Evolutionary conservation across 805 yeast genomes (phyloP).

Genomic region (Candida gorgasii): DNA sequence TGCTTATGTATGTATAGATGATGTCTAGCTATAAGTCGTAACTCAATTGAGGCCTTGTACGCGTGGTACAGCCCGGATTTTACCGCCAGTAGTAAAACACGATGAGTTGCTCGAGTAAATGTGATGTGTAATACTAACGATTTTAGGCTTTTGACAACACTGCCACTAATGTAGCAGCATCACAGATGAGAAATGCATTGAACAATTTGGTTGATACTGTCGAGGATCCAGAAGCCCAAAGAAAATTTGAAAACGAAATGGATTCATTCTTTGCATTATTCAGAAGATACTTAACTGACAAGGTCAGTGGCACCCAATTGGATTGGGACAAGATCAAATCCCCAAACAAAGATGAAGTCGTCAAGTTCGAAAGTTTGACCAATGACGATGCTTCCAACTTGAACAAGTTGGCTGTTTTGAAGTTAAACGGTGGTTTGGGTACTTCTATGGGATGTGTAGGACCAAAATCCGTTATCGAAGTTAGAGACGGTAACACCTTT

Average conservation of each 20-base stretch:
- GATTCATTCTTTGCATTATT: constrained; percentile 91
- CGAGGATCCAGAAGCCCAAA: constrained; percentile 46
- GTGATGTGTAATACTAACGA: constrained; percentile 11
- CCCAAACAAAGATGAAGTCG: constrained; percentile 87
- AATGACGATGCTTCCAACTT: constrained; percentile 49
- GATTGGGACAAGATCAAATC: constrained; percentile 97
- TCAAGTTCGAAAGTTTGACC: constrained; percentile 61
- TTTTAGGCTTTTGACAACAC: constrained; percentile 86
- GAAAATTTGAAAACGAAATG: constrained; percentile 83
- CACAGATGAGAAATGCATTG: constrained; percentile 96
- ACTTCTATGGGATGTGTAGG: constrained; percentile 99
- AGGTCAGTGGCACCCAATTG: constrained; percentile 79
- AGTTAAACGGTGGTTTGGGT: constrained; percentile 97
- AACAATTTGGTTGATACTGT: constrained; percentile 88
- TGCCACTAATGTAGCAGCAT: constrained; percentile 92
- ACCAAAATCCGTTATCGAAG: constrained; percentile 97
- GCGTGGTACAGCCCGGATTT: no score
- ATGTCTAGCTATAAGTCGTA: not conserved
- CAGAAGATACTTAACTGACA: constrained; percentile 88
- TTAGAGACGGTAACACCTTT: constrained; percentile 97
- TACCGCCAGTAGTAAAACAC: no score
- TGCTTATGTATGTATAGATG: constrained; percentile 56
- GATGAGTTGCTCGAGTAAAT: no score
- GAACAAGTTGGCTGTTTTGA: constrained; percentile 88
- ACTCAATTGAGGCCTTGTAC: not conserved